Percentiles rank a stretch among this genome's conserved stretches.
These are phyloP conservation scores for Mycena indigotica DNA, from an alignment of 768 basidiomycete genomes.

Conservation along the genomic window DNA sequence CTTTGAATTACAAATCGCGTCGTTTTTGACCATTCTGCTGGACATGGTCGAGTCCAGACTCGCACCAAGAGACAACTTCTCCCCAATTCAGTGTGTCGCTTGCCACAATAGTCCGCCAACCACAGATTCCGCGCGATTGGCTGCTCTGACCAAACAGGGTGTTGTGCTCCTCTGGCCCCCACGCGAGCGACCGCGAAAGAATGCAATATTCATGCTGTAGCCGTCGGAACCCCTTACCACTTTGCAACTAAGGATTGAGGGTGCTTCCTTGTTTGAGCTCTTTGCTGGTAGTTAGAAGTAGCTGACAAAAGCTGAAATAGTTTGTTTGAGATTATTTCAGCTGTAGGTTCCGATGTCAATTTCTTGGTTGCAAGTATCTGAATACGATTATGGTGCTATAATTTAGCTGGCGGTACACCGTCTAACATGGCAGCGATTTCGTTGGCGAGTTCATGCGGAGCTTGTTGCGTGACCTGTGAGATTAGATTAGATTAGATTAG, in stretches of 20 bases:
- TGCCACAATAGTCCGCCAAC: conserved; percentile 1
- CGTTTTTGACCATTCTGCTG: conserved; percentile 2
- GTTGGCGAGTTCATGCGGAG: conserved; percentile 31
- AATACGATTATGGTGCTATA: no score
- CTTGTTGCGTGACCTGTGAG: conserved; percentile 45
- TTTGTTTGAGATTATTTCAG: no score
- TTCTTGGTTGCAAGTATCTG: no score
- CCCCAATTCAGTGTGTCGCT: background rate
- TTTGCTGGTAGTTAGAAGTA: no score
- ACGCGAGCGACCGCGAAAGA: background rate
- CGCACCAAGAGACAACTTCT: background rate
- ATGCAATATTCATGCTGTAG: background rate
- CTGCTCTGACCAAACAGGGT: background rate
- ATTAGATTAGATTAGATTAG: no score
- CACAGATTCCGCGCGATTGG: background rate
- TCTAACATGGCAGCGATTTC: background rate
- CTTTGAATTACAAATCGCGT: conserved; percentile 8
- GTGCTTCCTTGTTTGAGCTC: no score
- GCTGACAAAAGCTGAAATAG: no score
- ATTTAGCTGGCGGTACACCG: background rate
- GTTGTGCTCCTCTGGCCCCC: background rate
- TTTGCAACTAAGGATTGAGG: no score
- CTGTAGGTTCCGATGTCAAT: no score
- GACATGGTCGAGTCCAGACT: conserved; percentile 13
- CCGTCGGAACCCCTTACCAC: no score